Percentiles rank a stretch among this genome's conserved stretches.
Conservation (phyloP, 73 alveolate species). For the Strombidium stylifer region DNA sequence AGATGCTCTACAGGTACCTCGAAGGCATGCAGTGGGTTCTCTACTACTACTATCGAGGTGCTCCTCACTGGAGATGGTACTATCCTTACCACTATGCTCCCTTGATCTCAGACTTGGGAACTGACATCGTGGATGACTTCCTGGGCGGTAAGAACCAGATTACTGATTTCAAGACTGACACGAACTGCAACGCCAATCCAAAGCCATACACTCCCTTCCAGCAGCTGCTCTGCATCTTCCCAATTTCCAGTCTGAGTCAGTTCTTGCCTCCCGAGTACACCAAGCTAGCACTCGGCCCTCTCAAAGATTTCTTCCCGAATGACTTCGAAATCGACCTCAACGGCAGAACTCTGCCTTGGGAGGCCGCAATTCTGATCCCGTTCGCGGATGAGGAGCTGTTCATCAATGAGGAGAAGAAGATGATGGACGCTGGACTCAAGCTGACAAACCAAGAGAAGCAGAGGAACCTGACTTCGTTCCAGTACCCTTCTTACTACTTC, state of each 20-base stretch:
- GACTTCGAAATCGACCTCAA: slow-evolving; percentile 79
- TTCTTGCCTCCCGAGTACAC: slow-evolving; percentile 86
- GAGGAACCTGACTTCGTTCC: slow-evolving; percentile 17
- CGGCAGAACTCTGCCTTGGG: slow-evolving; percentile 90
- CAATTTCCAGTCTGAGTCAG: slow-evolving; percentile 79
- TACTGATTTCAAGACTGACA: slow-evolving; percentile 41
- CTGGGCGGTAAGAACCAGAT: slow-evolving; percentile 41
- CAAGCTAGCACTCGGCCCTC: slow-evolving; percentile 2
- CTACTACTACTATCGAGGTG: slow-evolving; percentile 89
- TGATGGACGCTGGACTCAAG: slow-evolving; percentile 38
- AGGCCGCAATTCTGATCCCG: slow-evolving; percentile 76
- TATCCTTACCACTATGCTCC: slow-evolving; percentile 99
- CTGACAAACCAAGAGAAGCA: slow-evolving; percentile 5
- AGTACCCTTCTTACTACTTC: not conserved
- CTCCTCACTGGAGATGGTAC: slow-evolving; percentile 97
- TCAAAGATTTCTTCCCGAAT: slow-evolving; percentile 81
- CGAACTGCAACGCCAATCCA: slow-evolving; percentile 49
- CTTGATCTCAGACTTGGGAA: slow-evolving; percentile 87
- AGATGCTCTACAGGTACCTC: slow-evolving; percentile 70
- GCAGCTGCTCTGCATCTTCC: slow-evolving; percentile 88
- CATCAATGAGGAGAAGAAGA: slow-evolving; percentile 54
- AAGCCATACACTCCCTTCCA: slow-evolving; percentile 94
- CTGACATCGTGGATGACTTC: slow-evolving; percentile 50
- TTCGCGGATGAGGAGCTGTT: slow-evolving; percentile 71
- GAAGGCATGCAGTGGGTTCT: slow-evolving; percentile 98